Evolutionary conservation across 208 protist genomes (phyloP).

Genomic region (Trypanosoma cruzi): DNA sequence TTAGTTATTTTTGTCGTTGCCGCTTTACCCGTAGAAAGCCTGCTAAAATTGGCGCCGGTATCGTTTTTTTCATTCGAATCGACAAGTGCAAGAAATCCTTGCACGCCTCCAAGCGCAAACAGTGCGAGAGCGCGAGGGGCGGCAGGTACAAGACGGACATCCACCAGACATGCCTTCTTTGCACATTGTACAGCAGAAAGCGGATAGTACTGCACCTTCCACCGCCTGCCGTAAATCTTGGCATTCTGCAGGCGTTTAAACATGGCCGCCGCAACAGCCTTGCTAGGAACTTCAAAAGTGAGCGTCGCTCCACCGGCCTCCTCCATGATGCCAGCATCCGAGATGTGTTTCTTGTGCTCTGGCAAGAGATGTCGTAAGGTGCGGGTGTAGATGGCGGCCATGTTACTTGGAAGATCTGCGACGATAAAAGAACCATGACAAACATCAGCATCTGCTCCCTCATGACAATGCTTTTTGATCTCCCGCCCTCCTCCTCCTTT

Average conservation of each 20-base stretch:
- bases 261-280: slow-evolving; percentile 53
- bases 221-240: slow-evolving; percentile 66
- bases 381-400: slow-evolving; percentile 68
- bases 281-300: slow-evolving; percentile 58
- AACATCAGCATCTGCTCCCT: slow-evolving; percentile 36
- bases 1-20: neutral
- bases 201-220: slow-evolving; percentile 78
- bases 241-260: slow-evolving; percentile 72
- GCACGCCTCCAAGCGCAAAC: slow-evolving; percentile 54
- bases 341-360: slow-evolving; percentile 17
- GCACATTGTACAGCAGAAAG: slow-evolving; percentile 32
- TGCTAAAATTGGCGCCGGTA: neutral
- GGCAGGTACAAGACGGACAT: slow-evolving; percentile 57
- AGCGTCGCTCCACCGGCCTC: slow-evolving; percentile 76
- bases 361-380: slow-evolving; percentile 60
- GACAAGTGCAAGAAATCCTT: slow-evolving; percentile 69
- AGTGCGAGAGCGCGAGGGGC: slow-evolving; percentile 48
- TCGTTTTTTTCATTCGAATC: slow-evolving; percentile 30
- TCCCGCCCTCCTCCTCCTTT: neutral
- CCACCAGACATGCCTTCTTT: slow-evolving; percentile 69
- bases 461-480: slow-evolving; percentile 7
- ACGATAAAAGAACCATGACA: slow-evolving; percentile 68
- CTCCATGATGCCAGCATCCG: slow-evolving; percentile 56
- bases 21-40: neutral
- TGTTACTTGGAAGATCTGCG: slow-evolving; percentile 59